Conservation (phyloP, 169 alveolate species). For the Perkinsus chesapeaki region DNA sequence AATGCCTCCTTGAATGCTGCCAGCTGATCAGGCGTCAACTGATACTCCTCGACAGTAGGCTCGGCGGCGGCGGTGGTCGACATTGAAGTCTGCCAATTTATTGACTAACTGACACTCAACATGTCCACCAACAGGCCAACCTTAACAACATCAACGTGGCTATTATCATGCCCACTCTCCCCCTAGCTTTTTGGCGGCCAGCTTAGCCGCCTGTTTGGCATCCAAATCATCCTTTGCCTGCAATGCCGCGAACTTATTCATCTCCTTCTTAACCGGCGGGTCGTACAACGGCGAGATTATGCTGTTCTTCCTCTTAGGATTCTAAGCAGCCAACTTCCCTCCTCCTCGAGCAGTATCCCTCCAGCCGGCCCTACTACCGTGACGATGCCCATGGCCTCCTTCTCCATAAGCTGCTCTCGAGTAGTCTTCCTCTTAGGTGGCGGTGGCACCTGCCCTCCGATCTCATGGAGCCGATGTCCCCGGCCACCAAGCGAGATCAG, state of each 20-base stretch:
- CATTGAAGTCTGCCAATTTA: not conserved
- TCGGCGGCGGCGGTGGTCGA: too few relatives aligned
- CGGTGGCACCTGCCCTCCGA: not conserved
- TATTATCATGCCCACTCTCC: not conserved
- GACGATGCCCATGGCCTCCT: not conserved
- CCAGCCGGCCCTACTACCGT: not conserved
- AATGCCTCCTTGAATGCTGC: not conserved
- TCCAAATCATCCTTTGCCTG: not conserved
- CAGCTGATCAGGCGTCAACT: not conserved
- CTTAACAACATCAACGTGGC: not conserved
- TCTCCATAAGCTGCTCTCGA: not conserved
- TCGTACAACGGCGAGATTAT: not conserved
- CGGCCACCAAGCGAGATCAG: not conserved
- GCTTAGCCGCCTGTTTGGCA: not conserved
- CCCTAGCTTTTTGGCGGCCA: not conserved
- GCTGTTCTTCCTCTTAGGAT: not conserved
- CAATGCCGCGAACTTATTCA: not conserved
- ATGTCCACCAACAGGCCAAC: not conserved
- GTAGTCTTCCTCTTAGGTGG: not conserved
- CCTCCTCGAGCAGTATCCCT: not conserved
- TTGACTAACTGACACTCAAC: not conserved
- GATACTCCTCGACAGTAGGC: not conserved
- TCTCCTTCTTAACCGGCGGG: not conserved
- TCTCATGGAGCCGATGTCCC: not conserved
- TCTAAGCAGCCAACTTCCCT: not conserved